These are phyloP conservation scores for Prunus padus DNA, from an alignment of 306 rosid genomes.

Conservation along the genomic window DNA sequence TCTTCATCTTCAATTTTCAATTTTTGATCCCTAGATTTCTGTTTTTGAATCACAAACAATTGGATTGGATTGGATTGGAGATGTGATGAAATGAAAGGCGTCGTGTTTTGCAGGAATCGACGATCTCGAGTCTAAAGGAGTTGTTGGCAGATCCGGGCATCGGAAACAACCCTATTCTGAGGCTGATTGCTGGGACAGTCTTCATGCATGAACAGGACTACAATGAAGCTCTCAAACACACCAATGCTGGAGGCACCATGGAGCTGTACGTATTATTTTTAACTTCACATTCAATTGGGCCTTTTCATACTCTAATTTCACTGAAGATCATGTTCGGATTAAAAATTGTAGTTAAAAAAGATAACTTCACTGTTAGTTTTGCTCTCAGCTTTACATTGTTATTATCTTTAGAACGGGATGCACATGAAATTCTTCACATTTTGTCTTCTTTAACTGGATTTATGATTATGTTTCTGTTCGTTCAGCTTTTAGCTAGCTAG, in stretches of 20 bases:
- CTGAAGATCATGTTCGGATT: neutral
- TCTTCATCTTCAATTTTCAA: neutral
- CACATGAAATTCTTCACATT: neutral
- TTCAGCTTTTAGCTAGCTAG: neutral
- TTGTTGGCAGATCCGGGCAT: constrained; percentile 84
- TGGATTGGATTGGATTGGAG: neutral
- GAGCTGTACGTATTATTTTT: constrained; percentile 57
- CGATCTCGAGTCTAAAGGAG: constrained; percentile 67
- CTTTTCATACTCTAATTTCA: neutral
- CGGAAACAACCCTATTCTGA: constrained; percentile 65
- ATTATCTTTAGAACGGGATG: neutral
- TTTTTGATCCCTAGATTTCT: neutral
- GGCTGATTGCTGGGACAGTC: constrained; percentile 77
- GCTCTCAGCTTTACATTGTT: neutral
- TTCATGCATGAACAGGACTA: constrained; percentile 87
- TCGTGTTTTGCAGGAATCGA: constrained; percentile 49
- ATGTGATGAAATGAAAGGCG: neutral
- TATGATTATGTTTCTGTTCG: neutral
- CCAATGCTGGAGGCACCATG: constrained; percentile 92
- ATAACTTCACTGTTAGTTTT: neutral
- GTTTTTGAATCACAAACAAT: neutral
- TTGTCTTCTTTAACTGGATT: neutral
- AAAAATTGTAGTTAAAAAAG: neutral
- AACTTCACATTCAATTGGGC: neutral
- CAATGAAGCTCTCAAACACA: constrained; percentile 87